Base-by-base conservation (phyloP, 208 protist genomes). In the Leishmania martiniquensis region DNA sequence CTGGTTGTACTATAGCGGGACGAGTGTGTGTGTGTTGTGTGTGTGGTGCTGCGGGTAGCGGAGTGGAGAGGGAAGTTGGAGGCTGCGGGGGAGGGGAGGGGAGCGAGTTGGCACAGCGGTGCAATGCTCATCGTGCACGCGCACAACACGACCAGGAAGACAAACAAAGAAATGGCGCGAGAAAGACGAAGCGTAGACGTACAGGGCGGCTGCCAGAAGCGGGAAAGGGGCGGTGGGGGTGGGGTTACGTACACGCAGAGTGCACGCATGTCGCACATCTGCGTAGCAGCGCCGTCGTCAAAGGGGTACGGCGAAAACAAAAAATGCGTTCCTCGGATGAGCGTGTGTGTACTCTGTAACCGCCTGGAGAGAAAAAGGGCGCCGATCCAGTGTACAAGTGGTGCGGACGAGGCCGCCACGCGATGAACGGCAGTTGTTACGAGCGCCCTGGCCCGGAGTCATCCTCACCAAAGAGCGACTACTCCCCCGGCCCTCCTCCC, bases 101-200 rank as follows among this genome's bases (percentile, higher is more conserved):
- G 49, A 49, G 49, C 44, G 49, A 52, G 69, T 59, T 32, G 49
- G 49, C 32, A 42, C 42, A 20, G 29, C 22, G 29, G 15, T 69
- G 76, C 69, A 42, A 47, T 42, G 37, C 55, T 59, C 78, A 82
- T 63, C n/a, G 54, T 7, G 51, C 5, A 68, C 6, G 66, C 34
- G 49, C 32, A 13, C 0, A 47, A 15, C 34, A 63, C 15, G 15
- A 49, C 2, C 34, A 34, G 42, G 10, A 17, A 42, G 39, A 47
- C 20, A 51, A 44, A 47, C 7, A 15, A 17, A 47, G 55, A 76
- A 65, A 44, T n/a, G 25, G 2, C 44, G 29, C 6, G 59, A n/a
- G 45, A 68, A 34, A 39, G 57, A 13, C 29, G 34, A 20, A 37
- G 57, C 2, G 57, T 62, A 20, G 57, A 62, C 34, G 57, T 13